phyloP scores from a whole-genome alignment of 1,139 yeast species.

The Yamadazyma epiphylla region DNA sequence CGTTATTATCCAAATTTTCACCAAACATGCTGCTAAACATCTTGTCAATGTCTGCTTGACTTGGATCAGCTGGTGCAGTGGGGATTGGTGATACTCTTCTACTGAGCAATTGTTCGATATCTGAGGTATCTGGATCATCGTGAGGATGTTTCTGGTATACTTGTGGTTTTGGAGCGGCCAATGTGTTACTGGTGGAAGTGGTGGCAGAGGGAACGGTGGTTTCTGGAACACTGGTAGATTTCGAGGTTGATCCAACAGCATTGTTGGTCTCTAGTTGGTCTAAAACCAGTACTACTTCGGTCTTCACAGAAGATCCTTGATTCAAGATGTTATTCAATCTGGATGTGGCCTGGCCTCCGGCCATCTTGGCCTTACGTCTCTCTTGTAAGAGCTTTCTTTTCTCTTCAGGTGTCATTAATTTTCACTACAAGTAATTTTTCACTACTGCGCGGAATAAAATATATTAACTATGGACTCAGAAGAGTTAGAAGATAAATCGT shows the following conservation, averaged over 20 bases:
- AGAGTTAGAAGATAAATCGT: slow-evolving; percentile 6
- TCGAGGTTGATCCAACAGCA: no score
- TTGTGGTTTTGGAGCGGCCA: slow-evolving; percentile 9
- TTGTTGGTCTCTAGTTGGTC: no score
- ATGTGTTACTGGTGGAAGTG: background rate
- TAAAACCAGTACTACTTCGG: slow-evolving; percentile 32
- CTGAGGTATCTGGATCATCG: slow-evolving; percentile 15
- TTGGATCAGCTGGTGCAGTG: slow-evolving; percentile 6
- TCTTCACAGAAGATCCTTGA: slow-evolving; percentile 40
- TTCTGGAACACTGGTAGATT: background rate
- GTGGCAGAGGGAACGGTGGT: background rate
- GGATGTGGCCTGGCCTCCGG: slow-evolving; percentile 51
- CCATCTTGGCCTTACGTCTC: slow-evolving; percentile 67
- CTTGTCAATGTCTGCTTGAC: slow-evolving; percentile 26
- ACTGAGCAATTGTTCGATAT: slow-evolving; percentile 14
- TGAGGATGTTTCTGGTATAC: slow-evolving; percentile 2
- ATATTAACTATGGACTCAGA: slow-evolving; percentile 1
- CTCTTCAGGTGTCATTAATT: slow-evolving; percentile 50
- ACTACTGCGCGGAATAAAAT: background rate
- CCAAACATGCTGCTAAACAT: slow-evolving; percentile 32
- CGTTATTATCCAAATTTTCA: slow-evolving; percentile 6
- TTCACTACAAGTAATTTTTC: slow-evolving; percentile 2
- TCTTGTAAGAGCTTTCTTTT: slow-evolving; percentile 61
- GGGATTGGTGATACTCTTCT: slow-evolving; percentile 11
- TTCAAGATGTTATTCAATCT: slow-evolving; percentile 48